phyloP scores from a whole-genome alignment of 2,329 filamentous ascomycete species.

The Aspergillus persii region DNA sequence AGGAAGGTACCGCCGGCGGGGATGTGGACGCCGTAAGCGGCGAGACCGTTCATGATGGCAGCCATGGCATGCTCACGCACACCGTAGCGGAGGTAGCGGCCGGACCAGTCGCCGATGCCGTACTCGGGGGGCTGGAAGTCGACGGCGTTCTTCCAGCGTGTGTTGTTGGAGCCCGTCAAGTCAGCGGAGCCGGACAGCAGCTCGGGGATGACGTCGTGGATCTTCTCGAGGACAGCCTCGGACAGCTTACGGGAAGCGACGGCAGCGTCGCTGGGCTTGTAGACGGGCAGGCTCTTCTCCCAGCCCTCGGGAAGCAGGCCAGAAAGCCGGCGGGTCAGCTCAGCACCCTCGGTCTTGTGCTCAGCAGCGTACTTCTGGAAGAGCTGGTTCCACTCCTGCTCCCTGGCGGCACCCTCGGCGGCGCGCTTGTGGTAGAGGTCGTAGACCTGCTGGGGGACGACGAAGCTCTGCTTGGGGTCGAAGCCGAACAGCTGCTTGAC shows the following conservation, averaged over 20 bases:
- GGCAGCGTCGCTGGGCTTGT: conserved; percentile 80
- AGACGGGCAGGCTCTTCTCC: conserved; percentile 89
- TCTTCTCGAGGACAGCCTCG: conserved; percentile 85
- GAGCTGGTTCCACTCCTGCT: conserved; percentile 94
- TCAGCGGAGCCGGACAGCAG: conserved; percentile 95
- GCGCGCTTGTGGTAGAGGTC: conserved; percentile 84
- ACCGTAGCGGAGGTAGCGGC: conserved; percentile 70
- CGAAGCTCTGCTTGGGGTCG: conserved; percentile 89
- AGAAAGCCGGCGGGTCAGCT: conserved; percentile 75
- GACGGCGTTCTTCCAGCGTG: conserved; percentile 91
- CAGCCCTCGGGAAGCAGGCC: conserved; percentile 90
- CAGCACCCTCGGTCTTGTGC: conserved; percentile 74
- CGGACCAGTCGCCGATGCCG: conserved; percentile 83
- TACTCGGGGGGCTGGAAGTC: conserved; percentile 93
- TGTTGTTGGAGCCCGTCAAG: conserved; percentile 98
- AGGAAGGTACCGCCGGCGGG: conserved; percentile 96
- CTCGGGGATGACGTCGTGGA: conserved; percentile 80
- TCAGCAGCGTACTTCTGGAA: conserved; percentile 80
- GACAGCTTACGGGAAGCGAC: conserved; percentile 95
- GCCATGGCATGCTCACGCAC: conserved; percentile 54
- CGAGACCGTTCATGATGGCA: conserved; percentile 67
- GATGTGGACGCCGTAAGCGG: conserved; percentile 92
- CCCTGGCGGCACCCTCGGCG: conserved; percentile 78
- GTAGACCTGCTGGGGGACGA: conserved; percentile 91
- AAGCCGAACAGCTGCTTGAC: conserved; percentile 96